Conservation (phyloP, 768 basidiomycete species). For the Dioszegia aurantiaca region DNA sequence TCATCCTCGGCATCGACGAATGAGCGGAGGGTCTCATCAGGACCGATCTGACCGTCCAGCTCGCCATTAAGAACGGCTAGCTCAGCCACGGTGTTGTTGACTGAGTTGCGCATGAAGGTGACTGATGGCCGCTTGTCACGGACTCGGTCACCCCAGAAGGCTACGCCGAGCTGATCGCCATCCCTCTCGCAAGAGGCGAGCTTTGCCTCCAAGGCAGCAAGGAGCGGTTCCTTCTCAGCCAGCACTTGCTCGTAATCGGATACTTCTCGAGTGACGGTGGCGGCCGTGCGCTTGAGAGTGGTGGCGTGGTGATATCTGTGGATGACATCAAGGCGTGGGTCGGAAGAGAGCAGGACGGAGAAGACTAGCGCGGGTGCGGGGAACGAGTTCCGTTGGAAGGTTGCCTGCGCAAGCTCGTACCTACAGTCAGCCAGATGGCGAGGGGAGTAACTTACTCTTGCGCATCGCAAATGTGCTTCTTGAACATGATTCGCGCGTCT, state of each 20-base stretch:
- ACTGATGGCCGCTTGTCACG: constrained; percentile 30
- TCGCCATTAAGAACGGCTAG: constrained; percentile 19
- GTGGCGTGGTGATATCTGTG: constrained; percentile 46
- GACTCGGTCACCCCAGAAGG: constrained; percentile 40
- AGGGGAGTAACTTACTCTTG: constrained; percentile 38
- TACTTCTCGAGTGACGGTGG: constrained; percentile 23
- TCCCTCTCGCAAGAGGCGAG: constrained; percentile 18
- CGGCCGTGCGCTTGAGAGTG: constrained; percentile 20
- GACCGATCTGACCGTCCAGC: constrained; percentile 17
- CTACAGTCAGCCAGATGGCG: constrained; percentile 20
- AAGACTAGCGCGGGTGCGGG: constrained; percentile 44
- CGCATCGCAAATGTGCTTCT: constrained; percentile 44
- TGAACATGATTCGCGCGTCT: constrained; percentile 48
- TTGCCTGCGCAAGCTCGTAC: constrained; percentile 43
- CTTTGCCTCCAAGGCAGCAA: constrained; percentile 37
- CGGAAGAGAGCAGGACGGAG: constrained; percentile 46
- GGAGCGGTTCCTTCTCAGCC: constrained; percentile 22
- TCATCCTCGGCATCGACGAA: constrained; percentile 26
- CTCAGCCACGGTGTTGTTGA: constrained; percentile 6
- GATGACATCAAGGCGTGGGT: constrained; percentile 42
- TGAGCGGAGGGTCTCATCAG: constrained; percentile 19
- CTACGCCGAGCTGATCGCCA: constrained; percentile 25
- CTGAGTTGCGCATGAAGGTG: constrained; percentile 8
- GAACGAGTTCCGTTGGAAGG: constrained; percentile 28
- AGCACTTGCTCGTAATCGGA: constrained; percentile 23